Evolutionary conservation across 23 red algal species (phyloP), one percentile per base, ranked within the genome.

Genomic region (Agarophyton chilense): DNA sequence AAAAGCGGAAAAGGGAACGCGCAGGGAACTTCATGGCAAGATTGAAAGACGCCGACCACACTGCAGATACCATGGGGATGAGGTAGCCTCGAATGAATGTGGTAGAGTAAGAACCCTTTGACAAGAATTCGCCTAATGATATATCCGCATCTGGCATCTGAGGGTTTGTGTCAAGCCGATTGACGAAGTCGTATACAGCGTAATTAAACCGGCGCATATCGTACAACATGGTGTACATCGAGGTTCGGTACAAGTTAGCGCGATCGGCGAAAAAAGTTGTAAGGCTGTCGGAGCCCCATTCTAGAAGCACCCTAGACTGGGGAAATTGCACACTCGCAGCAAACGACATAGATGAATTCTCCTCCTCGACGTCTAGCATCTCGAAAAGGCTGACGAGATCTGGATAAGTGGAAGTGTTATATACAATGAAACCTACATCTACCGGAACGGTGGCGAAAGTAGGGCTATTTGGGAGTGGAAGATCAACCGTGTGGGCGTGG

Each of bases 261-360:
- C 88, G 41, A 52, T 82, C 55, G 0, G 87, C 79, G 76, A 98
- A 94, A 43, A 98, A 62, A 53, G 96, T 90, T 34, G 73, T 40
- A 43, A 93, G 58, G 52, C 86, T 93, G 41, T 98, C 96, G 36
- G 89, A 94, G 41, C 90, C 92, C 96, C 96, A 98, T 68, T 94
- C 93, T 31, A 98, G 62, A 32, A 78, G 68, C 60, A 65, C 60
- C 6, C 81, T 51, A 22, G 43, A 49, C 18, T 80, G 31, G 5
- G 88, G 75, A 19, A 82, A 73, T 14, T 84, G 36, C 9, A 94
- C 67, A 64, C 90, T 94, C 10, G 93, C 80, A 5, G 95, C 73
- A 76, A 99, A 99, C 2, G 97, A 99, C 97, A 99, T 99, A 38
- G 92, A 88, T 29, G 97, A 95, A 46, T 92, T 65, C 24, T 94